Percentiles rank a stretch among this genome's conserved stretches.
Evolutionary conservation across 2,329 filamentous ascomycete species (phyloP).

Genomic region (Diaporthe sp.): DNA sequence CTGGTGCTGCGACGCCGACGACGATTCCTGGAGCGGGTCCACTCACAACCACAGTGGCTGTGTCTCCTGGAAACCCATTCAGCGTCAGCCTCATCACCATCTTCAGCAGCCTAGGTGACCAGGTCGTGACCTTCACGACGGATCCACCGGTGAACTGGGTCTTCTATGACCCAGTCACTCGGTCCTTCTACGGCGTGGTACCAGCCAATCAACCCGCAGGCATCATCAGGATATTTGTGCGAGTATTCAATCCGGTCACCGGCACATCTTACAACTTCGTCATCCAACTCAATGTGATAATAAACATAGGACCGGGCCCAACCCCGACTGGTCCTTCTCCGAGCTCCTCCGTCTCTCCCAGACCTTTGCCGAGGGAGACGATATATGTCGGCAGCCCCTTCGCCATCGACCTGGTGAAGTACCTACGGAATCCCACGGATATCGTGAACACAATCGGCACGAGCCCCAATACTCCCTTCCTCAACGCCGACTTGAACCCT

Average conservation of each 20-base stretch:
- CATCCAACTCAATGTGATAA: not conserved
- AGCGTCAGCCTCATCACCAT: conserved; percentile 1
- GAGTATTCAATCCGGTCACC: not conserved
- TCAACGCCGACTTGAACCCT: not conserved
- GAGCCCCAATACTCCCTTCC: conserved; percentile 19
- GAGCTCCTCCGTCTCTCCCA: not conserved
- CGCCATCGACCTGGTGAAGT: conserved; percentile 11
- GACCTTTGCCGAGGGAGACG: conserved; percentile 10
- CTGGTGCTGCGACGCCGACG: conserved; percentile 1
- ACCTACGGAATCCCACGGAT: not conserved
- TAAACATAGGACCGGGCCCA: not conserved
- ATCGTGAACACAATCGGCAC: conserved; percentile 1
- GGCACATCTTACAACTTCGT: not conserved
- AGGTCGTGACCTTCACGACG: conserved; percentile 20
- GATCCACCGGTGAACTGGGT: conserved; percentile 1
- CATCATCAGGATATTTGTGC: not conserved
- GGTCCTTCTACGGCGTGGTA: conserved; percentile 21
- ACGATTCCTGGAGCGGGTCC: not conserved
- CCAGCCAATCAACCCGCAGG: not conserved
- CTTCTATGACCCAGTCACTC: conserved; percentile 32
- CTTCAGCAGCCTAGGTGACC: not conserved
- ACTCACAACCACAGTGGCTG: not conserved
- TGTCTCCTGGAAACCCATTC: not conserved
- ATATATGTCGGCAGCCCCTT: conserved; percentile 8
- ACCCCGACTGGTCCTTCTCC: not conserved